Base-by-base conservation (phyloP, 228 moss, liverwort and hornwort genomes). In the Sphagnum magellanicum region DNA sequence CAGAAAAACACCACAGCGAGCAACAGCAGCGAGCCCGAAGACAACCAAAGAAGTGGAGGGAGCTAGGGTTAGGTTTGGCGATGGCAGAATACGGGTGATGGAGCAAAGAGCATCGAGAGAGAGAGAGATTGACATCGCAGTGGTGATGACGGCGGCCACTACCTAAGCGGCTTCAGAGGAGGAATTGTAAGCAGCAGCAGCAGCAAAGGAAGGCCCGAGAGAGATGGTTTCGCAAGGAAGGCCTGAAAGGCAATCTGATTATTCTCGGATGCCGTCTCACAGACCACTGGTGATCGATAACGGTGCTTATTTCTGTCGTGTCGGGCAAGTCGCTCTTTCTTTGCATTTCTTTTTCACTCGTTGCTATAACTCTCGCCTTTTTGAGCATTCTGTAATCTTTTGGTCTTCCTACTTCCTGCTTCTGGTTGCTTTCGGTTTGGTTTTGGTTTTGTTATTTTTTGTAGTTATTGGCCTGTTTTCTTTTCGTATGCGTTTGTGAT, bases 271-370 rank as follows among this genome's bases (percentile, higher is more conserved):
- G 53, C 77, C 88, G 4, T 48, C 73, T 14, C 71, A 77, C 53
- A 72, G 81, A 49, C 92, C 94, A 50, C 81, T 95, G 46, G 90
- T 95, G n/a, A 90, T 95, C 50, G 94, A 95, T 75, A 95, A 95
- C 71, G 94, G 94, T 51, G 88, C 90, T 32, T 95, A 83, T 64
- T 87, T 87, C 70, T 95, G 86, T 70, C 92, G 94, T 52, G 89
- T 92, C 17, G 94, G 94, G 94, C 91, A 79, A 8, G 72, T n/a
- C n/a, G 7, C 9, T 60, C 48, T 47, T 8, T 49, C 58, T 9
- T 3, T 53, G 11, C 58, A 48, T 57, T 14, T 63, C 47, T 68
- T 15, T 9, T 46, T 15, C 53, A 57, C 10, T 46, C 11, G 4
- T 52, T 52, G 47, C 53, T 11, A 53, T 6, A 46, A 16, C 62